These are phyloP conservation scores for Candida buenavistaensis DNA, from an alignment of 1,139 yeast species.

Conservation along the genomic window DNA sequence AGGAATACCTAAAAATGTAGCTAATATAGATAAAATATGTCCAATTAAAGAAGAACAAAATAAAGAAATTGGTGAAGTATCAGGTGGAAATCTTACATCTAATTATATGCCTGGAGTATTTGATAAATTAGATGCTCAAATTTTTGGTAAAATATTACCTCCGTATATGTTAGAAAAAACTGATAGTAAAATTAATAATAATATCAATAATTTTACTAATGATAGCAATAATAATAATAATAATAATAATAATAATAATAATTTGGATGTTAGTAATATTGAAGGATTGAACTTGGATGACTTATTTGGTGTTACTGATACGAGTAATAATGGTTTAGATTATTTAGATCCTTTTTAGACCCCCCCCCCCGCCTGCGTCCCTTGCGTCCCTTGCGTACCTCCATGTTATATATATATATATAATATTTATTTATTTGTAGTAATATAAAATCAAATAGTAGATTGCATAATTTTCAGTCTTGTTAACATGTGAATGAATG, in stretches of 20 bases:
- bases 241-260: neutral
- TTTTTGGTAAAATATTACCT: constrained; percentile 80
- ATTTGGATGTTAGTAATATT: neutral
- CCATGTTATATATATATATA: too few relatives aligned
- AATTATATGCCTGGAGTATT: constrained; percentile 74
- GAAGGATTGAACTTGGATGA: constrained; percentile 18
- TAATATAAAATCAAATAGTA: too few relatives aligned
- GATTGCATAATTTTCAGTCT: too few relatives aligned
- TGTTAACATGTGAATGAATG: too few relatives aligned
- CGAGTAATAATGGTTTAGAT: constrained; percentile 17
- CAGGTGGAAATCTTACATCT: constrained; percentile 12
- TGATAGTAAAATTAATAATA: constrained; percentile 8
- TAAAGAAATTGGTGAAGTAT: constrained; percentile 12
- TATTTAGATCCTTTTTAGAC: constrained; percentile 25
- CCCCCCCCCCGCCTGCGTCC: too few relatives aligned
- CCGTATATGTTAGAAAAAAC: constrained; percentile 69
- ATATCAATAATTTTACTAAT: constrained; percentile 4
- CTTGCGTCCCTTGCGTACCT: too few relatives aligned
- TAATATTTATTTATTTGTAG: too few relatives aligned
- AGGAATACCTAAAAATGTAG: constrained; percentile 10
- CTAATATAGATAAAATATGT: constrained; percentile 7
- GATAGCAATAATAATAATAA: constrained; percentile 1
- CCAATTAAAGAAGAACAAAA: constrained; percentile 11
- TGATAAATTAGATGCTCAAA: constrained; percentile 79
- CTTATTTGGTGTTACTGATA: constrained; percentile 6